Percentiles rank a stretch among this genome's conserved stretches.
phyloP scores from a whole-genome alignment of 2,329 filamentous ascomycete genomes.

The Chalaropsis thielavioides region DNA sequence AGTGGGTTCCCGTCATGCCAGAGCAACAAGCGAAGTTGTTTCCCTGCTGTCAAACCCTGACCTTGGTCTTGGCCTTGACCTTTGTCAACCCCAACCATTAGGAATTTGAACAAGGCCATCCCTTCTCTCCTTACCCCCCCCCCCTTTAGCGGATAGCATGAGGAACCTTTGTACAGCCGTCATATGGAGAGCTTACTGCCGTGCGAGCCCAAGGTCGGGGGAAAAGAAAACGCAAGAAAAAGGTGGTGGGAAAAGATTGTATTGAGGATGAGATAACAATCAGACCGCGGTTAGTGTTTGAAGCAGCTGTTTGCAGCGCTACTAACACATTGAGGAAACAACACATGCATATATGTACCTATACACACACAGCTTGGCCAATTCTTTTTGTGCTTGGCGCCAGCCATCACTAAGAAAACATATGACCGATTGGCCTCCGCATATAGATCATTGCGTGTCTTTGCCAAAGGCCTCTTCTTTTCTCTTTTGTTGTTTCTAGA shows the following conservation, averaged over 20 bases:
- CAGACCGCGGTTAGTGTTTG: too few relatives aligned
- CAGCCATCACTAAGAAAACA: neutral
- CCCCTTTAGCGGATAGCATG: neutral
- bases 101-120: neutral
- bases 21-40: constrained; percentile 4
- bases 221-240: neutral
- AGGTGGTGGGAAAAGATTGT: neutral
- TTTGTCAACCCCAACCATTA: neutral
- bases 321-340: too few relatives aligned
- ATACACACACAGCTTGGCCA: too few relatives aligned
- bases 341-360: too few relatives aligned
- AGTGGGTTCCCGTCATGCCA: constrained; percentile 1
- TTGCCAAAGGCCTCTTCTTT: neutral
- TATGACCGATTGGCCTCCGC: neutral
- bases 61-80: neutral
- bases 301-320: too few relatives aligned
- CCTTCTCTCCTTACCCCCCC: neutral
- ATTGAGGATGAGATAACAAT: too few relatives aligned
- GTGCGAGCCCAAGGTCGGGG: neutral
- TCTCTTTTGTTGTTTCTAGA: constrained; percentile 1
- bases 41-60: neutral
- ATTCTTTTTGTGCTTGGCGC: neutral
- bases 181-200: neutral
- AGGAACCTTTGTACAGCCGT: constrained; percentile 1
- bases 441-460: neutral